These are phyloP conservation scores for Raffaelea albimanens DNA, from an alignment of 2,329 filamentous ascomycete genomes.

Conservation along the genomic window DNA sequence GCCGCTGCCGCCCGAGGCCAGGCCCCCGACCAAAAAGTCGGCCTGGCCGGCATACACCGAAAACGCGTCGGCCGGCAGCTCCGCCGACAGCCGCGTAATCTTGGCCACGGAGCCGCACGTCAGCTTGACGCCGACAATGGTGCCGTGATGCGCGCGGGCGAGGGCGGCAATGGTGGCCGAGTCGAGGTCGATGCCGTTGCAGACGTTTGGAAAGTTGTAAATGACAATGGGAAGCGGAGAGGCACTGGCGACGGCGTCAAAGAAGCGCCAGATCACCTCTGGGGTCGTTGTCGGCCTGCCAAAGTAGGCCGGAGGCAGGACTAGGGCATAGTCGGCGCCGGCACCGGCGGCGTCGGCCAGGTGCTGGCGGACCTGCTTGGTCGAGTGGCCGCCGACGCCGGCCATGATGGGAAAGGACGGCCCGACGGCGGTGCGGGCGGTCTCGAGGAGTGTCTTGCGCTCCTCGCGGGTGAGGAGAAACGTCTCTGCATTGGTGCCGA, in stretches of 20 bases:
- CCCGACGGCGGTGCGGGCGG: constrained; percentile 44
- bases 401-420: constrained; percentile 50
- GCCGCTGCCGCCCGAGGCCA: constrained; percentile 50
- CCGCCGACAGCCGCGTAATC: constrained; percentile 48
- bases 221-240: constrained; percentile 49
- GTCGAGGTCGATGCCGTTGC: constrained; percentile 59
- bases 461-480: constrained; percentile 24
- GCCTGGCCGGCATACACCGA: constrained; percentile 63
- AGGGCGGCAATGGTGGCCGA: constrained; percentile 49
- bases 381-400: constrained; percentile 55
- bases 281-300: constrained; percentile 47
- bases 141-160: constrained; percentile 22
- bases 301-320: constrained; percentile 57
- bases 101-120: constrained; percentile 67
- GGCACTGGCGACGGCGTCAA: constrained; percentile 40
- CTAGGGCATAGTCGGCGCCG: constrained; percentile 51
- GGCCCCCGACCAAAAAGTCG: constrained; percentile 55
- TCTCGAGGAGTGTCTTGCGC: constrained; percentile 35
- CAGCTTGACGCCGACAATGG: constrained; percentile 24
- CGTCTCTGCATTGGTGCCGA: constrained; percentile 25
- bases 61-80: constrained; percentile 46
- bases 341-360: constrained; percentile 48
- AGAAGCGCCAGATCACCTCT: constrained; percentile 50
- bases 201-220: constrained; percentile 62
- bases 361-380: constrained; percentile 51